Percentiles rank a stretch among this genome's conserved stretches.
phyloP scores from a whole-genome alignment of 2,329 filamentous ascomycete species.

The Aspergillus tanneri region DNA sequence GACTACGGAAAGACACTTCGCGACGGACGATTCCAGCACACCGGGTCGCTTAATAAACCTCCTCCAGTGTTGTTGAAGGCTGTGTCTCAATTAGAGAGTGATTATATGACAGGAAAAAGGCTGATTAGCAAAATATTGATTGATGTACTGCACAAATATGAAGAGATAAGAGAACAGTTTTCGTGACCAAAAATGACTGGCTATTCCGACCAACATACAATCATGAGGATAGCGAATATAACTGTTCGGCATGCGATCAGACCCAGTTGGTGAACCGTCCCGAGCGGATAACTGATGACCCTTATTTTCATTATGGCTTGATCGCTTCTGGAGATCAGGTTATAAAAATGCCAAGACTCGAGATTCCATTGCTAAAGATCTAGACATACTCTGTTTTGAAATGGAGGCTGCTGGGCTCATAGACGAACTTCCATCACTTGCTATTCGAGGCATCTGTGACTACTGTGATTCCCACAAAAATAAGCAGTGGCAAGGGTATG shows the following conservation, averaged over 20 bases:
- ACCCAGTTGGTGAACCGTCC: slow-evolving; percentile 13
- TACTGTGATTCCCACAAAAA: too few relatives aligned
- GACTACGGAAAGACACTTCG: slow-evolving; percentile 26
- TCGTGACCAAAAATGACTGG: slow-evolving; percentile 13
- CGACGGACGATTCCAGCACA: slow-evolving; percentile 22
- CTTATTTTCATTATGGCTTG: slow-evolving; percentile 4
- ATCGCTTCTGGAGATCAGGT: slow-evolving; percentile 12
- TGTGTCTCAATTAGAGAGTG: slow-evolving; percentile 8
- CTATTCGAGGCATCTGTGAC: too few relatives aligned
- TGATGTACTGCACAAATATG: neutral
- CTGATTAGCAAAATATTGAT: neutral
- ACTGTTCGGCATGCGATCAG: slow-evolving; percentile 18
- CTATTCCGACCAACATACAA: slow-evolving; percentile 13
- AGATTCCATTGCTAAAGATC: slow-evolving; percentile 1
- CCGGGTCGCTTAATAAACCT: slow-evolving; percentile 18
- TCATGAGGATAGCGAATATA: slow-evolving; percentile 1
- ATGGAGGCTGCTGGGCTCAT: too few relatives aligned
- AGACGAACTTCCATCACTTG: too few relatives aligned
- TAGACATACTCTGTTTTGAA: too few relatives aligned
- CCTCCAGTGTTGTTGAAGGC: slow-evolving; percentile 16
- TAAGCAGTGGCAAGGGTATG: too few relatives aligned
- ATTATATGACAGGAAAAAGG: neutral
- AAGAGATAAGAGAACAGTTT: slow-evolving; percentile 6
- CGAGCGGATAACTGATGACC: neutral
- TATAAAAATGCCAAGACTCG: slow-evolving; percentile 7